These are phyloP conservation scores for Plasmodium gaboni DNA, from an alignment of 169 alveolate genomes.

Conservation along the genomic window DNA sequence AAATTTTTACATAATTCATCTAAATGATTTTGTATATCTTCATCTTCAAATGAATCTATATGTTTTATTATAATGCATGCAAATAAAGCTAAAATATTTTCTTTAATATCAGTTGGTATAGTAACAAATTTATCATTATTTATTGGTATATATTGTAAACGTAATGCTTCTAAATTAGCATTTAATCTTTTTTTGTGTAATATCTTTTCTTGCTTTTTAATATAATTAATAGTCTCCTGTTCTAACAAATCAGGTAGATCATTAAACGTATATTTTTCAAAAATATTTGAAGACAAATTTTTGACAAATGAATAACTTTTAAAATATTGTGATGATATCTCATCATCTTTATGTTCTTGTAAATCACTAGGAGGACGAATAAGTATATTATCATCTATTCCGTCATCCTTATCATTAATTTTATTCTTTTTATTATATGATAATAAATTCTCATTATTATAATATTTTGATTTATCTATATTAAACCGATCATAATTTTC, in stretches of 20 bases:
- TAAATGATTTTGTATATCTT: constrained; percentile 51
- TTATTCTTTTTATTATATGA: neutral
- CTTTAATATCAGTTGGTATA: constrained; percentile 54
- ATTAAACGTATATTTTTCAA: constrained; percentile 36
- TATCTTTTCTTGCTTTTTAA: constrained; percentile 34
- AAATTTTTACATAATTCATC: constrained; percentile 49
- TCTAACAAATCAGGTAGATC: constrained; percentile 47
- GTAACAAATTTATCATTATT: constrained; percentile 55
- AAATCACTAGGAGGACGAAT: neutral
- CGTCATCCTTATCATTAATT: neutral
- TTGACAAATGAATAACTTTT: constrained; percentile 7
- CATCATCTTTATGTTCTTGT: neutral
- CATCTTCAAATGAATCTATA: constrained; percentile 66
- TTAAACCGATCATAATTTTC: constrained; percentile 32
- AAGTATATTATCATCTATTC: neutral
- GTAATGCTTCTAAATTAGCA: constrained; percentile 72
- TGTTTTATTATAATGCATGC: constrained; percentile 71
- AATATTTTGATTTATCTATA: constrained; percentile 11
- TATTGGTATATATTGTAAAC: constrained; percentile 73
- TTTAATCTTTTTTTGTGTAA: constrained; percentile 45
- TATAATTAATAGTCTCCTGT: constrained; percentile 50
- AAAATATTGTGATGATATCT: neutral
- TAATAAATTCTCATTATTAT: neutral
- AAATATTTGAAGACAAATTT: neutral
- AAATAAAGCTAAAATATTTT: constrained; percentile 68